Conservation (phyloP, 106 monocot species). For the Dendrobium huoshanense region DNA sequence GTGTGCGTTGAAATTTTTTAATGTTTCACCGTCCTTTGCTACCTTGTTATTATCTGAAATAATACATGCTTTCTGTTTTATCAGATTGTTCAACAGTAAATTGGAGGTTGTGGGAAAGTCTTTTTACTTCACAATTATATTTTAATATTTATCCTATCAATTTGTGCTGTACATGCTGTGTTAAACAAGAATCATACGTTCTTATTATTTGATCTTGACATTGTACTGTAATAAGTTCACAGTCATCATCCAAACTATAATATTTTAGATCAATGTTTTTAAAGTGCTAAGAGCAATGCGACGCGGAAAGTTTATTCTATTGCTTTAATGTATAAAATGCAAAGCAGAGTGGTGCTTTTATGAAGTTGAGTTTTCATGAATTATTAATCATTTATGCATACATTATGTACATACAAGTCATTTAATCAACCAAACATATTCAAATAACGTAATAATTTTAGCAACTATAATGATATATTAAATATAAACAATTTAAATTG, state of each 20-base stretch:
- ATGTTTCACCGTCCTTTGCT: background rate
- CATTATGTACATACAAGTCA: no score
- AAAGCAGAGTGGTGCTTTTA: no score
- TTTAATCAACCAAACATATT: no score
- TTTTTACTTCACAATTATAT: background rate
- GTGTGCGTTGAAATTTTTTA: background rate
- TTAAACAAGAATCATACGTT: background rate
- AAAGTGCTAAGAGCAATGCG: no score
- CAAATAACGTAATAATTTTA: no score
- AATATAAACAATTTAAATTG: no score
- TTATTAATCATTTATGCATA: no score
- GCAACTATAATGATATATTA: no score
- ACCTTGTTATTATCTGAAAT: background rate
- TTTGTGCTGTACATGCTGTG: background rate
- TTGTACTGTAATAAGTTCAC: background rate
- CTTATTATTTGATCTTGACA: background rate
- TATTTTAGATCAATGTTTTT: no score
- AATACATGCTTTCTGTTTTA: background rate
- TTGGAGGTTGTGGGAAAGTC: background rate
- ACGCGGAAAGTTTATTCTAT: no score
- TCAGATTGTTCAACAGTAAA: background rate
- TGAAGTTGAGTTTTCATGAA: no score
- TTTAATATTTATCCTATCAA: background rate
- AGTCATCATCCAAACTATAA: background rate
- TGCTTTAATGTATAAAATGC: no score